Evolutionary conservation across 805 yeast genomes (phyloP), one percentile per base, ranked within the genome.

Genomic region (Metschnikowia kofuensis): DNA sequence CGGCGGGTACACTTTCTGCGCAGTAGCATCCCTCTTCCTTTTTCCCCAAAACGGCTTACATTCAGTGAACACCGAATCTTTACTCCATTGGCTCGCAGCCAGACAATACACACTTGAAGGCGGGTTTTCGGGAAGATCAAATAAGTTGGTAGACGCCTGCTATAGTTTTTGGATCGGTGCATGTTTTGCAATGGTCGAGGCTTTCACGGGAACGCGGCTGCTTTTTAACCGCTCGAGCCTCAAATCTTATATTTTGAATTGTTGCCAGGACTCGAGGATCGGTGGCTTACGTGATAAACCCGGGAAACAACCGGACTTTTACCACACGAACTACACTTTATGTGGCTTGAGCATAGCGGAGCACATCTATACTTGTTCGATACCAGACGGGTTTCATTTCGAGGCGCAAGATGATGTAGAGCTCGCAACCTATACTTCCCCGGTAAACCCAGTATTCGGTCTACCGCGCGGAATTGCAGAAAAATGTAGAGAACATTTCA

Each of bases 91-190:
- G 99, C 73, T 83, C 3, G 75, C 75, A 10, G 69, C 76, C 21
- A 77, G 96, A 37, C 99, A 94, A 64, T 71, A 75, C 47, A 67
- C 67, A 15, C 64, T 81, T n/a, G 97, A 89, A 61, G 95, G 92
- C 11, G 97, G 98, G 0, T 77, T 92, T 41, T 77, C 83, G 11
- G 99, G 99, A 0, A 78, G 99, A 47, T 81, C 96, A 0, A 92
- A 92, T 64, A 94, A 94, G 63, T 75, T 94, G 31, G 98, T 94
- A 1, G 99, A 94, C 64, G 97, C 96, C 0, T 94, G 99, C 66
- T 94, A 94, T 64, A 82, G 92, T 61, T 92, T 86, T 65, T 94
- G 99, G 99, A 85, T 90, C 1, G 98, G 98, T 1, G 95, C 89
- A 0, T 64, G 84, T 35, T 72, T 77, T 53, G 82, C 88, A 0